Base-by-base conservation (phyloP, 2,329 filamentous ascomycete genomes). In the Penicillium sp. region DNA sequence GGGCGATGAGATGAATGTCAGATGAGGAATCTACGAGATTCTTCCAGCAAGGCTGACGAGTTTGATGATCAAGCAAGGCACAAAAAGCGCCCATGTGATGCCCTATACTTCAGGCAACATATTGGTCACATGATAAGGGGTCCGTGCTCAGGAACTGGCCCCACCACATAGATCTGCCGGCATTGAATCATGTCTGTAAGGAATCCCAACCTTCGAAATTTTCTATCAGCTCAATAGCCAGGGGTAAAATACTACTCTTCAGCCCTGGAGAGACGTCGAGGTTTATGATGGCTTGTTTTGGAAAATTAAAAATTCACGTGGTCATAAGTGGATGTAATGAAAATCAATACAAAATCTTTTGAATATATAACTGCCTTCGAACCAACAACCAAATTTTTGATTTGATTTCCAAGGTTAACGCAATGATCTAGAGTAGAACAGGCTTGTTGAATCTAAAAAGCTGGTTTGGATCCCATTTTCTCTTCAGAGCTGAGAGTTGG, bases 61-160 rank as follows among this genome's bases (percentile, higher is more conserved):
- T 45, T 56, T 56, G 52, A 53, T 59, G 43, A 60, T 56, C 49
- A 54, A 40, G 43, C 52, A 55, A 50, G 55, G 31, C 27, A 48
- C 31, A 9, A 34, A 11, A 11, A 4, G 4, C 11, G 31, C 8
- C 10, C 1, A 5, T 7, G 34, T 4, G 16, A n/a, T 22, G 27
- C 49, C 54, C 29, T 18, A 44, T 34, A 31, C 5, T 7, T 45
- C 27, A 42, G 54, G 54, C 21, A 5, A 2, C 0, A 1, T 27
- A 7, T 10, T 0, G 0, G 4, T 55, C 52, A 55, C 52, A 49
- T 55, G 52, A 11, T 34, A 2, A 31, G 31, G 4, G 31, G 31
- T 34, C 31, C 31, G 31, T 34, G 31, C 31, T 3, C 31, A 11
- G 2, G 7, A 34, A 10, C 13, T 4, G 4, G 31, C 9, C 10